Evolutionary conservation across 2,329 filamentous ascomycete genomes (phyloP), one percentile per base, ranked within the genome.

Genomic region (Alternaria dauci): DNA sequence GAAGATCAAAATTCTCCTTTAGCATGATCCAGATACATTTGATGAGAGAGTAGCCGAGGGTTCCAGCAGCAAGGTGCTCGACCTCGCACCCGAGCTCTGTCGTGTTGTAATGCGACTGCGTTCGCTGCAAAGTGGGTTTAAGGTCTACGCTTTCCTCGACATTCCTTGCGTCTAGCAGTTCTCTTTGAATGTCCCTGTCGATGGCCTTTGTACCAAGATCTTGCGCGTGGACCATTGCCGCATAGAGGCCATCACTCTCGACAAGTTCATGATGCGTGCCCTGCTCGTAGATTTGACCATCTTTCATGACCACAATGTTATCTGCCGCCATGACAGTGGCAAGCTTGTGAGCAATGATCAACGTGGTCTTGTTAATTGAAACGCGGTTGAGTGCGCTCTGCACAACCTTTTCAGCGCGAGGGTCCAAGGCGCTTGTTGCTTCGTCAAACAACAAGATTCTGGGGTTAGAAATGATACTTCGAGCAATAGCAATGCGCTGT

Each of bases 371-470:
- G 28, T 93, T 93, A 63, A 90, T 86, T 1, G 93, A 86, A 30
- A 94, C 94, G 52, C 87, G 90, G 70, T 97, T 94, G 9, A 98
- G 85, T 20, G 94, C 94, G 42, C 92, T 92, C 77, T 98, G 95
- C 1, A 98, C 94, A 7, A 96, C 91, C 43, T 92, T 93, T 80
- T 98, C 94, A 0, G 92, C 95, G 74, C 95, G 94, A 23, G 94
- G 97, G 74, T 98, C 94, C 0, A 98, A 85, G 5, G 93, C 93
- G 36, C 91, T 95, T 1, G 94, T 99, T 5, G 95, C 95, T 78
- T 99, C 95, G 67, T 99, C 94, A 5, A 99, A 88, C 0, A 99
- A 85, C 1, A 98, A 84, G 71, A 98, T 89, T 80, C 93, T 95
- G 1, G 94, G 94, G 70, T 97, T 91, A 20, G 91, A 94, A 30